A percentile compares a stretch with the other conserved stretches of the same genome.
phyloP scores from a whole-genome alignment of 2,329 filamentous ascomycete species.

The Aschersonia sp. region DNA sequence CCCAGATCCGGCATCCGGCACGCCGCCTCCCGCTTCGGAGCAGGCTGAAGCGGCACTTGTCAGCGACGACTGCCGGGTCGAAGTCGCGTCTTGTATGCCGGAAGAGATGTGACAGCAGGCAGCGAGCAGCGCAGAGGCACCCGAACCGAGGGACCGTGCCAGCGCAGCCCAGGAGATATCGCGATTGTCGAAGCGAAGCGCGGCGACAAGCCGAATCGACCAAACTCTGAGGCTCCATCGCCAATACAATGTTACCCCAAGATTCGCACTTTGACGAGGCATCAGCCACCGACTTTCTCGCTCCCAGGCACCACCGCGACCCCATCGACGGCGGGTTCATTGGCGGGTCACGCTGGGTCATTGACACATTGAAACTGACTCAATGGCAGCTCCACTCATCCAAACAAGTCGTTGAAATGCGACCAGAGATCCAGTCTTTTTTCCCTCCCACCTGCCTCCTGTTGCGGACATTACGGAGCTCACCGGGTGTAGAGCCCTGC shows the following conservation, averaged over 20 bases:
- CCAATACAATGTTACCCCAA: conserved; percentile 1
- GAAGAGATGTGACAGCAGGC: no score
- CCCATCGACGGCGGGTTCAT: conserved; percentile 1
- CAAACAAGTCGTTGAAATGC: no score
- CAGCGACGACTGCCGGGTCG: background rate
- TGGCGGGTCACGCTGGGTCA: conserved; percentile 2
- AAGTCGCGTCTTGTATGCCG: background rate
- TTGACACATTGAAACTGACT: conserved; percentile 10
- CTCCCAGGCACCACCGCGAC: background rate
- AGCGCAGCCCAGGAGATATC: background rate
- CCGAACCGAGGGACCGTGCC: no score
- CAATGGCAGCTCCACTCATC: background rate
- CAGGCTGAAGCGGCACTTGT: background rate
- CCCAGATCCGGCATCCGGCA: conserved; percentile 1
- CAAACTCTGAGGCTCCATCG: background rate
- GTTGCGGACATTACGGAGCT: conserved; percentile 1
- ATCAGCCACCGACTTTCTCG: background rate
- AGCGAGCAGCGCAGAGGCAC: no score
- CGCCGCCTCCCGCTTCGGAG: background rate
- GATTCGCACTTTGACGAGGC: background rate
- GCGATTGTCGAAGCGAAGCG: background rate
- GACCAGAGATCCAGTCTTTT: background rate
- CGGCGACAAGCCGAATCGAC: background rate
- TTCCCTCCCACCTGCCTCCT: background rate
- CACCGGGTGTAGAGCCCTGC: background rate